Percentiles rank a stretch among this genome's conserved stretches.
Conservation (phyloP, 108 stramenopile species). For the Nannochloropsis salina region DNA sequence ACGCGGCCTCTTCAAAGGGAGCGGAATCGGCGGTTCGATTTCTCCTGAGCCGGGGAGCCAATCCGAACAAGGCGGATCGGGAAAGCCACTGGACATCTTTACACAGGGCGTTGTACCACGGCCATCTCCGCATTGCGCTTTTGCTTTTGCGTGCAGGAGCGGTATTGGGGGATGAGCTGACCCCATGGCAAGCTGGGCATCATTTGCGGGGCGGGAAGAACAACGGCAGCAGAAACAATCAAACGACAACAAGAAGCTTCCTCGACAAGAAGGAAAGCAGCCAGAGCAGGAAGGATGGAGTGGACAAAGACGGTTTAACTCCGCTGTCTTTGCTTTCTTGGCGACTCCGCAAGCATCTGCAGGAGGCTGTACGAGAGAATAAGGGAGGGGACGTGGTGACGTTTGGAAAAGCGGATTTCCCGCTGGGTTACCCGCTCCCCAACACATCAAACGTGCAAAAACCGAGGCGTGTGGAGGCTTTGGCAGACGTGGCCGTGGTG, state of each 20-base stretch:
- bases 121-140: conserved; percentile 18
- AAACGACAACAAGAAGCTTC: background rate
- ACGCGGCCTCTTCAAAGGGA: background rate
- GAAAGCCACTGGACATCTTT: conserved; percentile 23
- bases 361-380: background rate
- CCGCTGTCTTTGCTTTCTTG: conserved; percentile 22
- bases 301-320: conserved; percentile 17
- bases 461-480: conserved; percentile 31
- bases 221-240: background rate
- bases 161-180: background rate
- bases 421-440: conserved; percentile 41
- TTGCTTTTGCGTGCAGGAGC: background rate
- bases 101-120: conserved; percentile 21
- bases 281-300: background rate
- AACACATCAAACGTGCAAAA: conserved; percentile 27
- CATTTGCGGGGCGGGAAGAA: background rate
- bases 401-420: conserved; percentile 45
- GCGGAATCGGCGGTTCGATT: background rate
- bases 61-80: background rate
- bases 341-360: conserved; percentile 15
- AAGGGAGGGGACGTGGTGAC: background rate
- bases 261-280: background rate
- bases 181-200: background rate
- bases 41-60: background rate
- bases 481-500: conserved; percentile 30